Evolutionary conservation across 306 rosid genomes (phyloP).

Genomic region (Begonia fuchsioides): DNA sequence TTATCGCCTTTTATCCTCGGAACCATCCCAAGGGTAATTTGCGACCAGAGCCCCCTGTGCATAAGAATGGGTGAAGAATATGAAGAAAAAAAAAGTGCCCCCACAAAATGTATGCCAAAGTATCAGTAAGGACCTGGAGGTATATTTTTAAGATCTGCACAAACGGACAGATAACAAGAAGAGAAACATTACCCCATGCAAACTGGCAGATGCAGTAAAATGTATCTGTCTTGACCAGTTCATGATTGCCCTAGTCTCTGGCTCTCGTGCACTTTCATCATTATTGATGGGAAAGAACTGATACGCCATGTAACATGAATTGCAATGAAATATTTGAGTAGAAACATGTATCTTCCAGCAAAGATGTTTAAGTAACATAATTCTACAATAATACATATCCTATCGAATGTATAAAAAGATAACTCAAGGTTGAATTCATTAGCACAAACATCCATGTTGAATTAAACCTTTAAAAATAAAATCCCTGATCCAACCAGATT

Average conservation of each 20-base stretch:
- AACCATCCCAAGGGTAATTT: slow-evolving; percentile 97
- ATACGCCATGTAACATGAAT: slow-evolving; percentile 9
- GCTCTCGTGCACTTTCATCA: slow-evolving; percentile 51
- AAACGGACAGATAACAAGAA: slow-evolving; percentile 1
- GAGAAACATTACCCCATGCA: slow-evolving; percentile 78
- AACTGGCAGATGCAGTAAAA: slow-evolving; percentile 93
- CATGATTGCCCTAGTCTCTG: slow-evolving; percentile 90
- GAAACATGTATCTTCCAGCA: no score
- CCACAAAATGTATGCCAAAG: neutral
- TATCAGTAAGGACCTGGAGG: neutral
- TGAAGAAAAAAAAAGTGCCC: neutral
- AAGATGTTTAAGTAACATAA: no score
- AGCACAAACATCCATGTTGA: no score
- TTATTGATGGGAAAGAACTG: slow-evolving; percentile 54
- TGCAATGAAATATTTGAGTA: no score
- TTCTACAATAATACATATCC: no score
- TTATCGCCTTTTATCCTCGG: slow-evolving; percentile 54
- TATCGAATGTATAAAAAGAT: no score
- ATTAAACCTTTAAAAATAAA: no score
- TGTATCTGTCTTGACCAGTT: slow-evolving; percentile 63
- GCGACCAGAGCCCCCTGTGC: slow-evolving; percentile 93
- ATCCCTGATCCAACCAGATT: no score
- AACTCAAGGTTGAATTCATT: no score
- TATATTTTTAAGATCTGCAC: neutral
- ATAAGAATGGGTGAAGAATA: slow-evolving; percentile 4